Evolutionary conservation across 352 stramenopile genomes (phyloP), one percentile per base, ranked within the genome.

Genomic region (Phytophthora vignae): DNA sequence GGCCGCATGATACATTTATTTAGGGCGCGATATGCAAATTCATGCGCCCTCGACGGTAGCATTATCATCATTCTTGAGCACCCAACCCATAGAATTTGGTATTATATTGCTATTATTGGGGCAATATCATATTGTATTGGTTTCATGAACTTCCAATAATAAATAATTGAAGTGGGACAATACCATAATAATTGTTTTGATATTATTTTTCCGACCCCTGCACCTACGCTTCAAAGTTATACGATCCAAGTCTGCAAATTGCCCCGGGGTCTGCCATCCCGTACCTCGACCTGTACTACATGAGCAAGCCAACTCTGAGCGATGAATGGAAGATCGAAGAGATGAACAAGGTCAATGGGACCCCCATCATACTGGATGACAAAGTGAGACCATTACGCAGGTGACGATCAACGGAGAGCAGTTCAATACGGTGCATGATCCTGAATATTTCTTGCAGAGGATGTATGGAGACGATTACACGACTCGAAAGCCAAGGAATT

Each of bases 271-370:
- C 64, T 60, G 15, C 48, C 6, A 57, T 70, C 17, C 74, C 74
- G 36, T 84, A 82, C 63, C 49, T 82, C 15, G 77, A 84, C 54
- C 42, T 84, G 36, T 84, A 84, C 72, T 31, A 40, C 19, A 68
- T 68, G 65, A 67, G 60, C 11, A 54, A 59, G 29, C 27, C 42
- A 42, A 21, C 7, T 42, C 58, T 21, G 10, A 55, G 36, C 21
- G 42, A 31, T 15, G 53, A 67, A 6, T 73, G 65, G 58, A 67
- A 64, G 36, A 71, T 85, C 48, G 46, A 78, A 55, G 68, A 67
- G 42, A 65, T 78, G 29, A 63, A 78, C 38, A 64, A 25, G 1
- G 53, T 67, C 4, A 73, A 72, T 49, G 56, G 58, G 6, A 71
- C 56, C 49, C 44, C 25, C 17, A 40, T 48, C 5, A 54, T 75